Base-by-base conservation (phyloP, 2,329 filamentous ascomycete species). In the Aspergillus caelatus region DNA sequence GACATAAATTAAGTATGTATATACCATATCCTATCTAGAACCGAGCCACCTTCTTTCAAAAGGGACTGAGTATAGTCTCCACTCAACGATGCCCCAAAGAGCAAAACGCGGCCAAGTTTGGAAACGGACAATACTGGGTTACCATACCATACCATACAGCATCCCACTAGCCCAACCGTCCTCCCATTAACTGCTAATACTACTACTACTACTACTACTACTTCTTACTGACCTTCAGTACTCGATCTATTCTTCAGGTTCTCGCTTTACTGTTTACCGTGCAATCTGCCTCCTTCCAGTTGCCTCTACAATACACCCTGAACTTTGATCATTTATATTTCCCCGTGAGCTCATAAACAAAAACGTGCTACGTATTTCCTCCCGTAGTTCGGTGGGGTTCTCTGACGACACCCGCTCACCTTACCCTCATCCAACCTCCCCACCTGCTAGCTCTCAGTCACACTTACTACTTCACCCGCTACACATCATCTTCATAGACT, bases 331-430 rank as follows among this genome's bases (percentile, higher is more conserved):
- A 41, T 8, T 41, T 41, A n/a, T 10, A 19, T n/a, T 41, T 12
- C 19, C 16, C 39, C 14, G 7, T 16, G 39, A n/a, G 16, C 14
- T 19, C 14, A 32, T 30, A 34, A 4, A 52, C 11, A 52, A 28
- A 32, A 32, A 19, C 28, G 45, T 10, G n/a, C 21, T 48, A 23
- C 26, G 4, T 26, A 26, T 26, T 53, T 48, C 21, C 58, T 26
- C 21, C 28, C 28, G 48, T 52, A 41, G 30, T 9, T 59, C 23
- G 45, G 53, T 57, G 60, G 60, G 60, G 54, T 50, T 56, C 60
- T 58, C 60, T 62, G 60, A 62, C 60, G 60, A 62, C 60, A 62
- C 60, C 43, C 59, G 14, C 34, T 23, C 21, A 32, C 39, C 28
- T 30, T 41, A 48, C 41, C 39, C n/a, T 46, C 30, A 21, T 55